Evolutionary conservation across 2,329 filamentous ascomycete species (phyloP).

Genomic region (Alternaria longipes): DNA sequence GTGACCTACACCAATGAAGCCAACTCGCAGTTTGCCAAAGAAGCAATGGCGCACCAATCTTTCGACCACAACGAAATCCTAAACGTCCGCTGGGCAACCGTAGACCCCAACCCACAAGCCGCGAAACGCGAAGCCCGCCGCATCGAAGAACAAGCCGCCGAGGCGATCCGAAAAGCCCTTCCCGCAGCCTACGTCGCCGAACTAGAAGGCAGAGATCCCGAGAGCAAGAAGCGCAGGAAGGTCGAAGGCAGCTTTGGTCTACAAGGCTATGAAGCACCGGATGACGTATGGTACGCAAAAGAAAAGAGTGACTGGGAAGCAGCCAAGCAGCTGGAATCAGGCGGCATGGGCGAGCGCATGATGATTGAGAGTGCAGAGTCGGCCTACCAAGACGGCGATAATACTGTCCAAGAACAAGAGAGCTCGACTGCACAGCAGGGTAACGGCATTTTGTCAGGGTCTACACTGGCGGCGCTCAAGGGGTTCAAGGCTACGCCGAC

Average conservation of each 20-base stretch:
- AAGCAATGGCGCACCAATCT: conserved; percentile 94
- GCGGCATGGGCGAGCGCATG: conserved; percentile 63
- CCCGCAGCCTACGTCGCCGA: conserved; percentile 92
- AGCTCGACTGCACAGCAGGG: conserved; percentile 1
- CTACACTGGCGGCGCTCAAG: conserved; percentile 81
- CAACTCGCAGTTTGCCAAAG: conserved; percentile 62
- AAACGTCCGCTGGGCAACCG: conserved; percentile 96
- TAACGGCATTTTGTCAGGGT: conserved; percentile 80
- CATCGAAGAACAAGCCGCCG: conserved; percentile 95
- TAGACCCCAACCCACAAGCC: conserved; percentile 93
- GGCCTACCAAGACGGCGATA: conserved; percentile 34
- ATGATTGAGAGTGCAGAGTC: conserved; percentile 58
- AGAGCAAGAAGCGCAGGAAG: conserved; percentile 86
- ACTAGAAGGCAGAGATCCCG: conserved; percentile 89
- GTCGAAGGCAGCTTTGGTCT: conserved; percentile 87
- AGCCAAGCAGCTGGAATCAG: conserved; percentile 67
- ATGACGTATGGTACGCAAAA: conserved; percentile 90
- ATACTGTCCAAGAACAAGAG: conserved; percentile 30
- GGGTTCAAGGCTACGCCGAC: conserved; percentile 55
- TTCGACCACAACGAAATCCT: conserved; percentile 91
- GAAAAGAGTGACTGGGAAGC: conserved; percentile 74
- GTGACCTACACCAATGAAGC: conserved; percentile 89
- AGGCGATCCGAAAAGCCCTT: conserved; percentile 86
- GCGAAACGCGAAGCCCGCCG: conserved; percentile 88
- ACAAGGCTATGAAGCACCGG: conserved; percentile 90